phyloP scores from a whole-genome alignment of 1,284 basidiomycete genomes.

The Ceratobasidium sp. region DNA sequence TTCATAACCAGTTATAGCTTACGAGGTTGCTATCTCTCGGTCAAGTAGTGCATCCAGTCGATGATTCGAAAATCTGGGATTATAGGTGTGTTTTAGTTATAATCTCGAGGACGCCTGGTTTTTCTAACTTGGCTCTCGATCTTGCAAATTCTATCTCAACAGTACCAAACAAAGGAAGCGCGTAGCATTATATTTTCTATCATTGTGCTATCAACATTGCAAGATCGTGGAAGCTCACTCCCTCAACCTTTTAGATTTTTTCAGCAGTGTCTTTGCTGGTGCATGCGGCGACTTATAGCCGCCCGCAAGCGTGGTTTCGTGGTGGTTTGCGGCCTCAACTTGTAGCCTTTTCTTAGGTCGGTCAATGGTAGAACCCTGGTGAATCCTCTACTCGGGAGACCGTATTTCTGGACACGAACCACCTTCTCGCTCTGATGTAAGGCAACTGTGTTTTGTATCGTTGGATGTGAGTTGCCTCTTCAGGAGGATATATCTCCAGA shows the following conservation, averaged over 20 bases:
- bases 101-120: too few species aligned
- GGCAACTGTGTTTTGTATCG: slow-evolving; percentile 77
- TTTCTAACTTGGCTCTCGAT: too few species aligned
- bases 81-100: too few species aligned
- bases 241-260: slow-evolving; percentile 39
- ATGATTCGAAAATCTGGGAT: too few species aligned
- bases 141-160: too few species aligned
- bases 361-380: slow-evolving; percentile 76
- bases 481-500: slow-evolving; percentile 24
- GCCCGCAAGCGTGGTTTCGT: slow-evolving; percentile 84
- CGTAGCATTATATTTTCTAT: slow-evolving; percentile 73
- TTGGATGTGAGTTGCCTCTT: slow-evolving; percentile 67
- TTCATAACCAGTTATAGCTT: too few species aligned
- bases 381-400: slow-evolving; percentile 76
- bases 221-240: not conserved
- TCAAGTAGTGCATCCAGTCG: too few species aligned
- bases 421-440: slow-evolving; percentile 71
- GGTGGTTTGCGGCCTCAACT: slow-evolving; percentile 54
- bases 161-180: too few species aligned
- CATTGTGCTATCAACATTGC: slow-evolving; percentile 64
- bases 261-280: slow-evolving; percentile 67
- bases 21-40: too few species aligned
- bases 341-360: slow-evolving; percentile 65
- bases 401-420: slow-evolving; percentile 83
- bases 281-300: slow-evolving; percentile 80